Base-by-base conservation (phyloP, 805 yeast genomes). In the Kuraishia floccosa region DNA sequence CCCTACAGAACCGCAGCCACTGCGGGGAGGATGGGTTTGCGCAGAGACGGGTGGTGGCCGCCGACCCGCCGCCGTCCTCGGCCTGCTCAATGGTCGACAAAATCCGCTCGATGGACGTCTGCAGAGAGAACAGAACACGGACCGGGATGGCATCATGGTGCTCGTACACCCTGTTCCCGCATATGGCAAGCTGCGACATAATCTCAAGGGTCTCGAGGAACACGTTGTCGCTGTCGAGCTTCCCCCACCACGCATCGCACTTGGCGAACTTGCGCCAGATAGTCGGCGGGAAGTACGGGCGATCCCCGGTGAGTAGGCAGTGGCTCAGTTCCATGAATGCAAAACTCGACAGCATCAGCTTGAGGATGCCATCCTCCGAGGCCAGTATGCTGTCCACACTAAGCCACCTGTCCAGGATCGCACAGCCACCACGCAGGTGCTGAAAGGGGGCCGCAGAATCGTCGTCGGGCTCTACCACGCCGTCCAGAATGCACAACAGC, bases 181-280 rank as follows among this genome's bases (percentile, higher is more conserved):
- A n/a, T n/a, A 35, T 38, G 23, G 35, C 27, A n/a, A 47, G 17
- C 3, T 14, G 17, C 9, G 47, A 35, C 16, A 46, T 30, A 5
- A 24, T 43, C 41, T 33, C 55, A 42, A 32, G 51, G 41, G 37
- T 55, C 41, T 3, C 46, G 43, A 45, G 49, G 47, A 30, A 60
- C 37, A 48, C 50, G 40, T 49, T 52, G 31, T 23, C 36, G 7
- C 21, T 27, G n/a, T 11, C 18, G 23, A 48, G 22, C n/a, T 22
- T 41, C 4, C 54, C 54, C 37, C 47, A 49, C 54, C 54, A 49
- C 16, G 46, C 44, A 22, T 47, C 49, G 27, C 37, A 35, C 6
- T 35, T 33, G 2, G 36, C 40, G 28, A 49, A 42, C 4, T 20
- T 22, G 11, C 33, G 31, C 54, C 54, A 49, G 22, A 32, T 40